Evolutionary conservation across 306 rosid genomes (phyloP), one percentile per base, ranked within the genome.

Genomic region (Cicer judaicum): DNA sequence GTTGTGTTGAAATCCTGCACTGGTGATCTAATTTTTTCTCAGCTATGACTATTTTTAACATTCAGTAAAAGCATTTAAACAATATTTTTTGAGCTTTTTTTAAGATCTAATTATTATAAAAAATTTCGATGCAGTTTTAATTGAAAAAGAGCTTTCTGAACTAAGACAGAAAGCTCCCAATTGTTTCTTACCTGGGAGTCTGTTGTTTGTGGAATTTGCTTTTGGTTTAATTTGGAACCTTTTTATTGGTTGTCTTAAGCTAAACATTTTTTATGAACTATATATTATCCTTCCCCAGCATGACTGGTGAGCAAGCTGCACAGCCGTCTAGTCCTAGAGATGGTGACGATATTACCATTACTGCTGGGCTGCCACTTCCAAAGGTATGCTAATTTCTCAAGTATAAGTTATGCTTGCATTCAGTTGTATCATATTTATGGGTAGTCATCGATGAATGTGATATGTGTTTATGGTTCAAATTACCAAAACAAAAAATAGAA

Each of bases 271-370:
- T 70, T 38, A 13, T 53, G 50, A 66, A 70, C 52, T 64, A 7
- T 57, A 59, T 75, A 66, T 59, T 64, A 59, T 57, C 59, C 68
- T 87, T 73, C 76, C 84, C 74, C 81, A 95, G 99, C 81, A 95
- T 95, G 99, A 86, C 92, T 59, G 97, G 88, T 68, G 99, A 95
- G 87, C 93, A 85, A 48, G 50, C 69, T 74, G 89, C 85, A 24
- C 89, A 80, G 36, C 94, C 97, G 14, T 81, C 93, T 60, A 95
- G 99, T 90, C 99, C 99, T 72, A 89, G 96, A 84, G 99, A 92
- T 55, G 99, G 98, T 13, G 99, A 95, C 73, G 84, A 87, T 81
- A 82, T 92, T 82, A 41, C 96, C 64, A 90, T 92, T 83, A 81
- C 93, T 19, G 82, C 60, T 16, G 99, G 98, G 77, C 82, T 68